Conservation (phyloP, 1,284 basidiomycete species). For the Sanghuangporus baumii region DNA sequence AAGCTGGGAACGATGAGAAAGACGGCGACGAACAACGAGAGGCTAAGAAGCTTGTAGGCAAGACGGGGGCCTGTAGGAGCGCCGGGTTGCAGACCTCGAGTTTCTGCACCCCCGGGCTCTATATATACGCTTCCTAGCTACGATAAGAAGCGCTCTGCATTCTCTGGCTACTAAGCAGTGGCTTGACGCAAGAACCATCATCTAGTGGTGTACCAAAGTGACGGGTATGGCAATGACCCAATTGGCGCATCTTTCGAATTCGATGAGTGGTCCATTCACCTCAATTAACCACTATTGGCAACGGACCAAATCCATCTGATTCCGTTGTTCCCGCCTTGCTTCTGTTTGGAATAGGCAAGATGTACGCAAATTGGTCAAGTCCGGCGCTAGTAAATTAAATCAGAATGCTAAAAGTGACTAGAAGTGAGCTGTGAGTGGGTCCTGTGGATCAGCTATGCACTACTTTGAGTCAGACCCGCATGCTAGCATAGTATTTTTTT, state of each 20-base stretch:
- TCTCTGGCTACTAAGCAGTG: neutral
- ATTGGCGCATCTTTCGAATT: neutral
- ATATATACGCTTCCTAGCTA: slow-evolving; percentile 1
- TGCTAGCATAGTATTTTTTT: neutral
- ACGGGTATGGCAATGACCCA: neutral
- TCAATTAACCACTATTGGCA: slow-evolving; percentile 11
- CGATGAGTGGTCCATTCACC: neutral
- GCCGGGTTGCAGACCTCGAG: neutral
- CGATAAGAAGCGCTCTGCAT: slow-evolving; percentile 1
- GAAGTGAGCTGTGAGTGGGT: neutral
- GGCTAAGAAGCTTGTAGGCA: neutral
- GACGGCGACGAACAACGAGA: neutral
- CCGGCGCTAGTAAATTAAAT: neutral
- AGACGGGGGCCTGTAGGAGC: slow-evolving; percentile 3
- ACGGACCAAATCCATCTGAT: slow-evolving; percentile 2
- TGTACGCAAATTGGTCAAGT: neutral
- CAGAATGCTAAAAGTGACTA: neutral
- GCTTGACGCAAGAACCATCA: neutral
- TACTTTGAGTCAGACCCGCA: neutral
- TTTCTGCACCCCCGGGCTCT: neutral
- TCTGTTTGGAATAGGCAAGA: neutral
- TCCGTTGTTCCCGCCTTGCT: neutral
- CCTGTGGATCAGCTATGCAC: neutral
- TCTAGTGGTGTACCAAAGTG: neutral
- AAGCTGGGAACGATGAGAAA: neutral